Conservation (phyloP, 176 grass and related monocot genomes). For the Dactylis glomerata region DNA sequence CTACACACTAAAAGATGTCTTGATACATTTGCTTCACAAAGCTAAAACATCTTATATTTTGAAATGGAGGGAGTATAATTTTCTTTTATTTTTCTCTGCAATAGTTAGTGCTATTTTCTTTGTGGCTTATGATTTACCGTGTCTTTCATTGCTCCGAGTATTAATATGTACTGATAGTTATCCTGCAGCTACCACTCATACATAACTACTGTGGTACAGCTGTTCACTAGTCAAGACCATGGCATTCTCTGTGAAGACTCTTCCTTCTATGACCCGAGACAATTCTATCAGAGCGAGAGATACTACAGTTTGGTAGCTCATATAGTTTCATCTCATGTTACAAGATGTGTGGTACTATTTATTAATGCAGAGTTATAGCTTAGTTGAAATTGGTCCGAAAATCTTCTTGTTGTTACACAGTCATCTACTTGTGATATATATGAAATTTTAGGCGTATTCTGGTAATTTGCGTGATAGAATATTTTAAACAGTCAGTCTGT, state of each 20-base stretch:
- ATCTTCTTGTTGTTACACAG: background rate
- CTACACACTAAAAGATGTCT: too few relatives aligned
- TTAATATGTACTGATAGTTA: background rate
- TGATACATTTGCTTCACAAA: too few relatives aligned
- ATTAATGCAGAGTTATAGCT: background rate
- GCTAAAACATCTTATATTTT: too few relatives aligned
- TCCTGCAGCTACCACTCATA: background rate
- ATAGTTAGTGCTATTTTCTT: background rate
- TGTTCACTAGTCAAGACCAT: background rate
- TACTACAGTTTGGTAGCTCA: background rate
- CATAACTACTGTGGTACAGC: background rate
- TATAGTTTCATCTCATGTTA: background rate
- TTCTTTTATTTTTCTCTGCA: background rate
- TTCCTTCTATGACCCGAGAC: background rate
- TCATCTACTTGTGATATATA: background rate
- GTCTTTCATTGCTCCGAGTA: background rate
- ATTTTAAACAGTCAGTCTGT: background rate
- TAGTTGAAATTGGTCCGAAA: background rate
- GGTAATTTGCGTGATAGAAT: background rate
- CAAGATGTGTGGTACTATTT: background rate
- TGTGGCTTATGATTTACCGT: background rate
- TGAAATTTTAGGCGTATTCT: background rate
- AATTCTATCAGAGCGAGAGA: background rate
- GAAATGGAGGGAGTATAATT: too few relatives aligned
- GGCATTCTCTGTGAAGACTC: background rate